These are phyloP conservation scores for Plantago rigida DNA, from an alignment of 305 asterid genomes.

Conservation along the genomic window DNA sequence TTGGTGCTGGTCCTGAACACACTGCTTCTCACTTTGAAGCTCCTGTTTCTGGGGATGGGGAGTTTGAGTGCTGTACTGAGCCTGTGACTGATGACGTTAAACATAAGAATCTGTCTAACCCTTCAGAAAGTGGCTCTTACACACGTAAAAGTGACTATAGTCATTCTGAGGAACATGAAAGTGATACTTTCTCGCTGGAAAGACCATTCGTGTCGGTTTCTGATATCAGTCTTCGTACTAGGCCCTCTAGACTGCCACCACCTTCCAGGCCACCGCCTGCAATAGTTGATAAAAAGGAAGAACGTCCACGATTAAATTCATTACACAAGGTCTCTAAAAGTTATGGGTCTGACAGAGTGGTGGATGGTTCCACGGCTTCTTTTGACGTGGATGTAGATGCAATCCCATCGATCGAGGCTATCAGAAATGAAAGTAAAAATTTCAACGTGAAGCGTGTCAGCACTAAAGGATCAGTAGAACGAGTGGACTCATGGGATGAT, in stretches of 20 bases:
- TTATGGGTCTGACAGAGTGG: constrained; percentile 36
- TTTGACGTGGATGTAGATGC: constrained; percentile 49
- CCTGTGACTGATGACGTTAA: constrained; percentile 31
- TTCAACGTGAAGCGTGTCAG: constrained; percentile 32
- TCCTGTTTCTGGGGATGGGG: constrained; percentile 34
- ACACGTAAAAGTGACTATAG: constrained; percentile 29
- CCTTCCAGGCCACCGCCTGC: constrained; percentile 88
- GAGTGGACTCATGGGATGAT: constrained; percentile 28
- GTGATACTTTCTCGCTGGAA: constrained; percentile 26
- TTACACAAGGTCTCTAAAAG: constrained; percentile 34
- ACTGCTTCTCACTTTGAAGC: constrained; percentile 33
- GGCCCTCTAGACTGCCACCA: constrained; percentile 65
- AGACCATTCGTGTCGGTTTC: constrained; percentile 59
- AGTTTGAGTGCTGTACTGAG: constrained; percentile 31
- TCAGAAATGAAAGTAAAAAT: constrained; percentile 33
- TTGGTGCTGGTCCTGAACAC: constrained; percentile 41
- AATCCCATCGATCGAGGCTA: constrained; percentile 32
- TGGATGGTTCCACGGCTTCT: constrained; percentile 34
- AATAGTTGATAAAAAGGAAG: constrained; percentile 39
- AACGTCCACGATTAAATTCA: constrained; percentile 27
- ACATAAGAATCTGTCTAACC: constrained; percentile 26
- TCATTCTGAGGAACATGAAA: constrained; percentile 30
- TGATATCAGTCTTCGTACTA: constrained; percentile 70
- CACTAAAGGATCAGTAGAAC: constrained; percentile 36
- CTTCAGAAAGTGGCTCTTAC: constrained; percentile 26